These are phyloP conservation scores for Pseudogymnoascus sp. DNA, from an alignment of 2,329 filamentous ascomycete species.

Conservation along the genomic window DNA sequence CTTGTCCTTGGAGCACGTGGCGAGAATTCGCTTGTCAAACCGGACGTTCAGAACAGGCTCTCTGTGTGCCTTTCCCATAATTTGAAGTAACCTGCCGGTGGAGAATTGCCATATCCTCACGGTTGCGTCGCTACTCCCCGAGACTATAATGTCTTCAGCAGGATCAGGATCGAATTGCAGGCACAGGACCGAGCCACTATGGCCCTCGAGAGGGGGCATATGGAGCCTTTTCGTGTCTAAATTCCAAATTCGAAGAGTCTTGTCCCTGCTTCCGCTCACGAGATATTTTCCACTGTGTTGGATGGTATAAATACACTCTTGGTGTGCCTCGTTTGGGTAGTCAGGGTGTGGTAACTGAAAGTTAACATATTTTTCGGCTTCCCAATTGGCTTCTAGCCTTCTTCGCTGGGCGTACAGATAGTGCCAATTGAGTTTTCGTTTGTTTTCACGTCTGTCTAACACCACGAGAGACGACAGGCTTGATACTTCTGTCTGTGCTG, in stretches of 20 bases:
- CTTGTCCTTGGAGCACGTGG: constrained; percentile 96
- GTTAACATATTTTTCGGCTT: constrained; percentile 69
- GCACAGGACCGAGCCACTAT: constrained; percentile 82
- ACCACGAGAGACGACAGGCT: constrained; percentile 32
- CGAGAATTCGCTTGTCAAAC: constrained; percentile 84
- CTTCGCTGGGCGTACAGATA: constrained; percentile 85
- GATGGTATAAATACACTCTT: constrained; percentile 89
- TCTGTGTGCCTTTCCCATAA: constrained; percentile 66
- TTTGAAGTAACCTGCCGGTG: constrained; percentile 74
- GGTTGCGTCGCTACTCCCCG: constrained; percentile 84
- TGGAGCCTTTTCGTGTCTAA: constrained; percentile 73
- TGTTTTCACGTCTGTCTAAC: constrained; percentile 42
- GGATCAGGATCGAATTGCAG: constrained; percentile 88
- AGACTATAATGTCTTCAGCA: constrained; percentile 86
- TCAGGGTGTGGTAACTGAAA: constrained; percentile 86
- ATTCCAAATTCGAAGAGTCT: constrained; percentile 83
- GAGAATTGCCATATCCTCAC: constrained; percentile 93
- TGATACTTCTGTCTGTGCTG: constrained; percentile 2
- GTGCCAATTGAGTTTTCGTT: constrained; percentile 77
- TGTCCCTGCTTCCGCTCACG: constrained; percentile 88
- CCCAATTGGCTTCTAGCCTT: constrained; percentile 85
- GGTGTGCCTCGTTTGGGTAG: constrained; percentile 73
- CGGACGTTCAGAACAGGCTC: constrained; percentile 92
- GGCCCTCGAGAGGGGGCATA: constrained; percentile 65
- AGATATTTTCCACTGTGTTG: constrained; percentile 81